These are phyloP conservation scores for Aspergillus calidoustus DNA, from an alignment of 2,329 filamentous ascomycete genomes.

Conservation along the genomic window DNA sequence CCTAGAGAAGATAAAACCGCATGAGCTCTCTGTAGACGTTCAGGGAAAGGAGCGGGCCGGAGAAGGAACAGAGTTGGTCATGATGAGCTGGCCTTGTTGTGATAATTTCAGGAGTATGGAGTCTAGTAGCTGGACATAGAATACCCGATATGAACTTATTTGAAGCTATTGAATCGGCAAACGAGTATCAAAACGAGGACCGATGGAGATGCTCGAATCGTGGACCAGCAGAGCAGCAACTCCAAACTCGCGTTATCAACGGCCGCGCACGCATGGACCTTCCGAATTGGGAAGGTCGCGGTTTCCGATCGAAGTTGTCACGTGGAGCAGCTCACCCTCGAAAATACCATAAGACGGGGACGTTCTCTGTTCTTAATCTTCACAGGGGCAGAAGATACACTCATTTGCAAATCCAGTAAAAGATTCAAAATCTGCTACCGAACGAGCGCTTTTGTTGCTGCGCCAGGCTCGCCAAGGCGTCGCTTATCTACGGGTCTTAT, in stretches of 20 bases:
- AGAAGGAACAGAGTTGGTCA: background rate
- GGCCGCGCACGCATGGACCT: slow-evolving; percentile 24
- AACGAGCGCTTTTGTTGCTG: background rate
- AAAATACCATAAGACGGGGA: background rate
- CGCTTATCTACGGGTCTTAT: slow-evolving; percentile 33
- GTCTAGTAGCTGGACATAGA: slow-evolving; percentile 1
- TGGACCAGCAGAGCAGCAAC: background rate
- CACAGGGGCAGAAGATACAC: background rate
- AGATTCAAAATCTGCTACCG: background rate
- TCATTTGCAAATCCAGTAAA: background rate
- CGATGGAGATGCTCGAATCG: background rate
- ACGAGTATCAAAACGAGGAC: background rate
- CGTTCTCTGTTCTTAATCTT: background rate
- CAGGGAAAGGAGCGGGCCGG: background rate
- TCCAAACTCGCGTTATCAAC: slow-evolving; percentile 4
- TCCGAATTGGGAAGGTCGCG: slow-evolving; percentile 18
- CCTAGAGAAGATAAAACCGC: slow-evolving; percentile 1
- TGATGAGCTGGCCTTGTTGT: slow-evolving; percentile 22
- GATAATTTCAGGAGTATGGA: background rate
- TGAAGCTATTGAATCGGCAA: background rate
- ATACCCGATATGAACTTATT: slow-evolving; percentile 15
- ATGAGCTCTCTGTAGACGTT: background rate
- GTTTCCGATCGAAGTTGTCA: slow-evolving; percentile 8
- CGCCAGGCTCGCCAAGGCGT: background rate
- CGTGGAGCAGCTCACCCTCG: background rate